These are phyloP conservation scores for Porogramme epimiltina DNA, from an alignment of 1,284 basidiomycete species.

Conservation along the genomic window DNA sequence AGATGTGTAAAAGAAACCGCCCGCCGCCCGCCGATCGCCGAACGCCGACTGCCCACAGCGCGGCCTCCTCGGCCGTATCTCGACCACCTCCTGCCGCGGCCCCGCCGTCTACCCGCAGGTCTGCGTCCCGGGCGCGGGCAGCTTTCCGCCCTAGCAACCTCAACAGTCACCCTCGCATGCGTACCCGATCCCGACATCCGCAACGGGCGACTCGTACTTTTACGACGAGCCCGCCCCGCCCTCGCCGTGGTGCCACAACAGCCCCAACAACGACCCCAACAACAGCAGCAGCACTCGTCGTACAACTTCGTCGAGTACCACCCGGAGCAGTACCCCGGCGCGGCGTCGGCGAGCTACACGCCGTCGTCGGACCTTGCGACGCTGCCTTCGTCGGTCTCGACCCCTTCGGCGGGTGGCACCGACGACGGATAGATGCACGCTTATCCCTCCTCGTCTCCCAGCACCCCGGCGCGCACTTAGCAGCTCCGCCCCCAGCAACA, in stretches of 20 bases:
- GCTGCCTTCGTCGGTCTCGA: slow-evolving; percentile 23
- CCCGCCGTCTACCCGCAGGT: slow-evolving; percentile 11
- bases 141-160: slow-evolving; percentile 15
- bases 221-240: slow-evolving; percentile 4
- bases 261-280: slow-evolving; percentile 1
- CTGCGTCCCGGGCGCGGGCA: slow-evolving; percentile 12
- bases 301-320: slow-evolving; percentile 26
- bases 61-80: slow-evolving; percentile 17
- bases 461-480: slow-evolving; percentile 4
- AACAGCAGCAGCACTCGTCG: slow-evolving; percentile 17
- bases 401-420: slow-evolving; percentile 24
- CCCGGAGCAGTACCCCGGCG: slow-evolving; percentile 19
- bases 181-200: slow-evolving; percentile 9
- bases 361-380: slow-evolving; percentile 21
- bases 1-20: slow-evolving; percentile 1
- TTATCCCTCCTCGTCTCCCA: slow-evolving; percentile 12
- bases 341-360: slow-evolving; percentile 18
- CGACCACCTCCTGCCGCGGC: slow-evolving; percentile 10
- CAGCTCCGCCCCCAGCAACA: not conserved
- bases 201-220: slow-evolving; percentile 17
- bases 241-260: no score
- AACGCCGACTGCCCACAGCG: slow-evolving; percentile 16
- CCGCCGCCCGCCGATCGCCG: not conserved
- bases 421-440: slow-evolving; percentile 20
- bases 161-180: slow-evolving; percentile 16